Conservation (phyloP, 768 basidiomycete species). For the Melanogaster broomeanus region DNA sequence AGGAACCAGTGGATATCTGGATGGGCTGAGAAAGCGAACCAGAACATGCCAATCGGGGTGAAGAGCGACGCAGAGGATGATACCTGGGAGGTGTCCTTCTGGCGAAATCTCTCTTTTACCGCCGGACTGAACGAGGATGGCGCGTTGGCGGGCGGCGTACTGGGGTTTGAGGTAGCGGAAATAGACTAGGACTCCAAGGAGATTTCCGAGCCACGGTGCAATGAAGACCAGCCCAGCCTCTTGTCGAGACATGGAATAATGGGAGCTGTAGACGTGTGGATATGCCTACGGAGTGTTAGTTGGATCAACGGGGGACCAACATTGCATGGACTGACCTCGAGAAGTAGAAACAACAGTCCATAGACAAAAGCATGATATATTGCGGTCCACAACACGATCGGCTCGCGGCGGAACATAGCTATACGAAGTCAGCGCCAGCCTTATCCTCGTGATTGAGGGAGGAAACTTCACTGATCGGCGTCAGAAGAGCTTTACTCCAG, state of each 20-base stretch:
- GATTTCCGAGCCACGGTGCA: slow-evolving; percentile 24
- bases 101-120: slow-evolving; percentile 18
- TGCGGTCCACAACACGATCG: slow-evolving; percentile 28
- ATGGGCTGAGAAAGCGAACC: slow-evolving; percentile 24
- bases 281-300: slow-evolving; percentile 15
- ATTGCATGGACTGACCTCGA: slow-evolving; percentile 15
- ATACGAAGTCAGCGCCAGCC: neutral
- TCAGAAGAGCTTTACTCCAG: slow-evolving; percentile 13
- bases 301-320: neutral
- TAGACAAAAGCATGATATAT: slow-evolving; percentile 29
- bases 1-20: slow-evolving; percentile 21
- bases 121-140: slow-evolving; percentile 12
- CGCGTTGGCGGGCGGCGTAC: slow-evolving; percentile 17
- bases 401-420: slow-evolving; percentile 27
- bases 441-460: neutral
- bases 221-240: slow-evolving; percentile 22
- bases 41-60: slow-evolving; percentile 26
- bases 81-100: slow-evolving; percentile 22
- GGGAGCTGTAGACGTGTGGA: slow-evolving; percentile 19
- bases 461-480: slow-evolving; percentile 17
- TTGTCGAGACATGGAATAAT: slow-evolving; percentile 22
- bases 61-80: slow-evolving; percentile 20
- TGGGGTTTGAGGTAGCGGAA: slow-evolving; percentile 22
- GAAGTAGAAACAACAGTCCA: slow-evolving; percentile 30
- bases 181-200: slow-evolving; percentile 23